Percentiles rank a stretch among this genome's conserved stretches.
phyloP scores from a whole-genome alignment of 192 early-diverging fungal species.

The Piromyces sp. region DNA sequence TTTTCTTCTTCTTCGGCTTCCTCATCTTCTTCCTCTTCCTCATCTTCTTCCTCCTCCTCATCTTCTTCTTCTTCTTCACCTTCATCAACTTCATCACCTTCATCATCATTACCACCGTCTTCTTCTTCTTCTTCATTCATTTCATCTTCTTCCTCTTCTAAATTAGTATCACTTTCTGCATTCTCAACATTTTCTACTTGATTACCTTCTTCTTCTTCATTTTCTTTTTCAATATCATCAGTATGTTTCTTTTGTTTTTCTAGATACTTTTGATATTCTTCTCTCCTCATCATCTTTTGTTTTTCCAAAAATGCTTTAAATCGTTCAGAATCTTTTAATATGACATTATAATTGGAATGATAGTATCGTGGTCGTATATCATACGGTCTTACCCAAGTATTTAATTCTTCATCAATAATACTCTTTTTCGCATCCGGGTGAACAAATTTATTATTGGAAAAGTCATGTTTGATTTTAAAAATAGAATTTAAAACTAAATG shows the following conservation, averaged over 20 bases:
- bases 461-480: neutral
- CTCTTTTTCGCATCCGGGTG: neutral
- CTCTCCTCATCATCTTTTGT: neutral
- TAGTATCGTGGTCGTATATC: neutral
- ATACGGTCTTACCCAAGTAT: neutral
- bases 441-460: neutral
- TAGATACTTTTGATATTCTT: neutral
- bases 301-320: neutral
- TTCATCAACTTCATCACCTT: neutral
- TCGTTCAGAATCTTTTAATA: neutral
- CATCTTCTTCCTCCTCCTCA: neutral
- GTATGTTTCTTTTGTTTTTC: neutral
- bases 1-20: neutral
- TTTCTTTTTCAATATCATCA: neutral
- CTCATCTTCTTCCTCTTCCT: neutral
- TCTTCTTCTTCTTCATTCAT: neutral
- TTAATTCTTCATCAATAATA: neutral
- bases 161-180: neutral
- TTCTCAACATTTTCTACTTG: neutral
- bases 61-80: neutral
- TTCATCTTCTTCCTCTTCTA: neutral
- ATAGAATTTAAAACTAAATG: neutral
- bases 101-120: neutral
- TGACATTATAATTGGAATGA: neutral
- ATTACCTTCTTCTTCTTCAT: neutral